phyloP scores from a whole-genome alignment of 345 rosid genomes.

The Gynandropsis gynandra region DNA sequence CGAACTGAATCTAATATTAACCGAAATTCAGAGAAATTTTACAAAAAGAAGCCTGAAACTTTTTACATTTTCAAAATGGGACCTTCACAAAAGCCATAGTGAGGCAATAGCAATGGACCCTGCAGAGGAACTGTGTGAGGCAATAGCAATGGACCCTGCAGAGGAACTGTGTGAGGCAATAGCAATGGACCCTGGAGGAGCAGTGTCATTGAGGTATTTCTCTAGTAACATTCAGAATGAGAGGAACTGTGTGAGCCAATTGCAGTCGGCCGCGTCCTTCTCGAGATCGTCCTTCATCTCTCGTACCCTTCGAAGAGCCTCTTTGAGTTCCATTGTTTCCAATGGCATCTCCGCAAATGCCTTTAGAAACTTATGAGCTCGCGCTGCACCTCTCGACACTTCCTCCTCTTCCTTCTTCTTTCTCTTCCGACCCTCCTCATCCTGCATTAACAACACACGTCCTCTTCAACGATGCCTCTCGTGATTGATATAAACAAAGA shows the following conservation, averaged over 20 bases:
- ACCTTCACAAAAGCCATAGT: too few species aligned
- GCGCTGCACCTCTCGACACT: slow-evolving; percentile 57
- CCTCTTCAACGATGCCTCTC: slow-evolving; percentile 3
- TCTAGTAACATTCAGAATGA: too few species aligned
- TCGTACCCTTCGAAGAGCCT: slow-evolving; percentile 47
- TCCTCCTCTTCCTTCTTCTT: slow-evolving; percentile 58
- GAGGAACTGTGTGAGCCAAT: slow-evolving; percentile 75
- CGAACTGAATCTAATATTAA: too few species aligned
- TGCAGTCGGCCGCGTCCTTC: slow-evolving; percentile 53
- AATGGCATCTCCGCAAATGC: slow-evolving; percentile 79
- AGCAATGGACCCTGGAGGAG: too few species aligned
- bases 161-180: too few species aligned
- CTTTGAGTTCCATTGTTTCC: slow-evolving; percentile 71
- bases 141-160: too few species aligned
- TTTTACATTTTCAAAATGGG: too few species aligned
- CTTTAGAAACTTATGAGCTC: slow-evolving; percentile 72
- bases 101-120: too few species aligned
- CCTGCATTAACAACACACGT: slow-evolving; percentile 33
- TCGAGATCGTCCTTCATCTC: slow-evolving; percentile 57
- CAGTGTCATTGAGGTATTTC: too few species aligned
- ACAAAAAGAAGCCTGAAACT: too few species aligned
- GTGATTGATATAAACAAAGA: slow-evolving; percentile 2
- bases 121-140: too few species aligned
- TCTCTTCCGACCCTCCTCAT: slow-evolving; percentile 65
- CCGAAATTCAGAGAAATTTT: too few species aligned